Base-by-base conservation (phyloP, 1,139 yeast species). In the Trichomonascaceae sp. region DNA sequence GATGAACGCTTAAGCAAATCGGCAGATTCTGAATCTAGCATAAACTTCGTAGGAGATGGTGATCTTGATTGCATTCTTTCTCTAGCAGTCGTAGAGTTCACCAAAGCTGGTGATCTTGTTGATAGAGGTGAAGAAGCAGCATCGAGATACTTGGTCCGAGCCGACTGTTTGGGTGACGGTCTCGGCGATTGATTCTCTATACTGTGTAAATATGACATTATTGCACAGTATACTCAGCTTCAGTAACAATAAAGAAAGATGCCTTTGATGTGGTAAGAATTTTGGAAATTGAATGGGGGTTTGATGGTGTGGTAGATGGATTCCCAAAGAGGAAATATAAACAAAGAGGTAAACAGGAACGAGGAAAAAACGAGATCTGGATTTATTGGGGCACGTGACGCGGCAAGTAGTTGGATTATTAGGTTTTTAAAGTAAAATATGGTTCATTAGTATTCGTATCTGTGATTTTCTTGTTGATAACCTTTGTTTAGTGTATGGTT, bases 51-150 rank as follows among this genome's bases (percentile, higher is more conserved):
- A 5, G 63, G 63, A 8, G 62, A 58, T 12, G 62, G 60, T 2
- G 62, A 57, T 18, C 60, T 45, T 13, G 51, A 38, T 6, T 49
- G 46, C 4, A 30, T 22, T 32, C 27, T 19, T 22, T 38, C 43
- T 22, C 36, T 15, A n/a, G 51, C 19, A 12, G 51, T 12, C 9
- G 58, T 50, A 3, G 57, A 57, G 48, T 60, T 60, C 47, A 57
- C 60, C 22, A 59, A 30, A 18, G 63, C 61, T 3, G 62, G 61
- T 3, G 63, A 60, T 32, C 56, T 43, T n/a, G 62, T 57, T 32
- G 57, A 53, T 45, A 60, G 45, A 7, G 62, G 62, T n/a, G 49
- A 51, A 30, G 47, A 43, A 13, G 43, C 47, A 18, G 43, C 19
- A 19, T 51, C 43, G n/a, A 49, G 52, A 27, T 49, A 38, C 27